Base-by-base conservation (phyloP, 192 early-diverging fungal species). In the Mortierella hygrophila region DNA sequence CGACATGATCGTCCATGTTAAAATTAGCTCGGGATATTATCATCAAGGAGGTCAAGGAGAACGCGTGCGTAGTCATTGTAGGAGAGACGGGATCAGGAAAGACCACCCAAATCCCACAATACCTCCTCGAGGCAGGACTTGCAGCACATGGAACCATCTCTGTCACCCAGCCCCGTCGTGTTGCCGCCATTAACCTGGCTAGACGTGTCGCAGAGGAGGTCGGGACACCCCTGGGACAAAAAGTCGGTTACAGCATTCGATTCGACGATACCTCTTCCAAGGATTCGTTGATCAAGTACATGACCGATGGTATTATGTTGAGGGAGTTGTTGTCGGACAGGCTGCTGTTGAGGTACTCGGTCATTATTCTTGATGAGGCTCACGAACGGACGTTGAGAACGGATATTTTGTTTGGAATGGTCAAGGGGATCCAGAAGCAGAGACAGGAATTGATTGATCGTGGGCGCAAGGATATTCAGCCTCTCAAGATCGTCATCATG, bases 51-150 rank as follows among this genome's bases (percentile, higher is more conserved):
- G 88, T 99, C 26, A 98, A 99, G 88, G 92, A 92, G 6, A 97
- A 98, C 90, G 97, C 98, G 82, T 96, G 96, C 80, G 88, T 98
- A 23, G 92, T 99, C 40, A 95, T 99, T n/a, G 97, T 99, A 35
- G 98, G 98, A 69, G 97, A 99, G 87, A 99, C 98, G 15, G 98
- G 98, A 41, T 98, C 97, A 0, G 98, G 98, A 63, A 99, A 99
- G 73, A 99, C 98, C 0, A 99, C 98, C 4, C 98, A 99, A 85
- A 96, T 98, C n/a, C 97, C 98, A 21, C 98, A 99, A 87, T 99
- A 95, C 77, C 91, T 99, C 7, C 79, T 95, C 16, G 95, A 97
- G 72, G 85, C 91, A 8, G 94, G 91, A 68, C 81, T 92, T 77
- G 91, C 83, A 41, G 90, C 88, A 76, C 69, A 93, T 18, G 93